Percentiles rank a stretch among this genome's conserved stretches.
Evolutionary conservation across 2,329 filamentous ascomycete genomes (phyloP).

Genomic region (Aschersonia sp.): DNA sequence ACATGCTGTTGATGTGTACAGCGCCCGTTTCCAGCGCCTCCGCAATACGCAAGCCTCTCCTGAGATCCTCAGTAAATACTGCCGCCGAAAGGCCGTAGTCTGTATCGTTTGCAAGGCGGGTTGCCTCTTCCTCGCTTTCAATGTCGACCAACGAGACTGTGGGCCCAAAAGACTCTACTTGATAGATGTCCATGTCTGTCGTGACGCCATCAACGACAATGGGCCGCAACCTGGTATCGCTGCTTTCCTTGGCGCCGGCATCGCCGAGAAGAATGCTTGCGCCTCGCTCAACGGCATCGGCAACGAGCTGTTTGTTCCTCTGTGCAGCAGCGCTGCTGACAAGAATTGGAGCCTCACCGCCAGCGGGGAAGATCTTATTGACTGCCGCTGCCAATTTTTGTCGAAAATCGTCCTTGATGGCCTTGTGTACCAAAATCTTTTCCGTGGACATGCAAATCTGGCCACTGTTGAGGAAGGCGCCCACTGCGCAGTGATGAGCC

Average conservation of each 20-base stretch:
- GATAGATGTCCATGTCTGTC: conserved; percentile 56
- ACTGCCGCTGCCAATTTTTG: conserved; percentile 24
- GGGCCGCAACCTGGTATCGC: conserved; percentile 37
- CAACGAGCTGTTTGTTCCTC: conserved; percentile 52
- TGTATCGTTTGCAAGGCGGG: conserved; percentile 64
- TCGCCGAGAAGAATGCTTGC: conserved; percentile 33
- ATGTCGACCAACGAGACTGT: conserved; percentile 53
- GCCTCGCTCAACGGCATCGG: conserved; percentile 54
- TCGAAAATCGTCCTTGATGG: conserved; percentile 30
- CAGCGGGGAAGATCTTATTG: conserved; percentile 31
- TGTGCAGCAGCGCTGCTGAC: conserved; percentile 51
- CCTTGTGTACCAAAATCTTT: conserved; percentile 45
- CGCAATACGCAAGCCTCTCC: conserved; percentile 43
- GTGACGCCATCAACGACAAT: conserved; percentile 51
- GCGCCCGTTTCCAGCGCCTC: conserved; percentile 50
- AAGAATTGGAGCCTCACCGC: conserved; percentile 51
- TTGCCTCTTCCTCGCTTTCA: conserved; percentile 54
- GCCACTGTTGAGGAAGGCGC: conserved; percentile 58
- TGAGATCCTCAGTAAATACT: conserved; percentile 58
- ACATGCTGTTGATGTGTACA: conserved; percentile 53
- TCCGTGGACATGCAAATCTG: conserved; percentile 85
- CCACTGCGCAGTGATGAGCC: conserved; percentile 51
- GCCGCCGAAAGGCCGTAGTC: conserved; percentile 61
- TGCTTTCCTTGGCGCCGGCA: conserved; percentile 14
- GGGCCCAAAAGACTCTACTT: conserved; percentile 65